Base-by-base conservation (phyloP, 768 basidiomycete genomes). In the Pluteus cervinus region DNA sequence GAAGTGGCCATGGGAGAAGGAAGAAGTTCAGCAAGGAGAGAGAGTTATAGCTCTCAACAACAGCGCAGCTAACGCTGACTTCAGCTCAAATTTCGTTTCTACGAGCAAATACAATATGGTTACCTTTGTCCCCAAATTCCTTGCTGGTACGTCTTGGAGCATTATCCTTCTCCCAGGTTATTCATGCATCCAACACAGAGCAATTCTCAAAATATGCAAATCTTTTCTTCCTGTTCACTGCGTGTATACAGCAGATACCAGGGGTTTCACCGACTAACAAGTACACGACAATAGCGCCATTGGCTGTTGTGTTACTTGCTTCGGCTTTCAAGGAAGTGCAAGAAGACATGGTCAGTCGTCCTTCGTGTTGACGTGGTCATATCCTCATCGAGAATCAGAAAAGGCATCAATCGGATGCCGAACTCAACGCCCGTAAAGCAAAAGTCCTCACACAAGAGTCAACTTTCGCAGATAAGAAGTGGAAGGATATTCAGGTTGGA, bases 121-220 rank as follows among this genome's bases (percentile, higher is more conserved):
- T 11, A 86, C 87, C 0, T 98, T 98, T 58, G 43, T 92, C 4
- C 91, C 90, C 25, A 97, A 97, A 61, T 99, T 98, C 63, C 61
- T 99, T 42, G 75, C 76, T 36, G 92, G 94, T 97, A 50, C 46
- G 79, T 66, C 17, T 33, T 40, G 23, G 20, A 8, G 28, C 21
- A 23, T 31, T 16, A 34, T 29, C 24, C 21, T 40, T 23, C 20
- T 16, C 14, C 20, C 22, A 14, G 31, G 17, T 5, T 4, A 18
- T 11, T 24, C 9, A 37, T 31, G 37, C 37, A 17, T 41, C 50
- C 41, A 49, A 29, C 20, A 11, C 24, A 94, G 93, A 94, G 57
- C 92, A 97, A 77, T 96, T 97, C 69, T 92, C 89, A 29, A 90
- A 96, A 76, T 97, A 97, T 57, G 94, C 96, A 48, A 98, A 99